A percentile compares a stretch with the other conserved stretches of the same genome.
phyloP scores from a whole-genome alignment of 169 alveolate genomes.

The Cryptosporidium viatorum region DNA sequence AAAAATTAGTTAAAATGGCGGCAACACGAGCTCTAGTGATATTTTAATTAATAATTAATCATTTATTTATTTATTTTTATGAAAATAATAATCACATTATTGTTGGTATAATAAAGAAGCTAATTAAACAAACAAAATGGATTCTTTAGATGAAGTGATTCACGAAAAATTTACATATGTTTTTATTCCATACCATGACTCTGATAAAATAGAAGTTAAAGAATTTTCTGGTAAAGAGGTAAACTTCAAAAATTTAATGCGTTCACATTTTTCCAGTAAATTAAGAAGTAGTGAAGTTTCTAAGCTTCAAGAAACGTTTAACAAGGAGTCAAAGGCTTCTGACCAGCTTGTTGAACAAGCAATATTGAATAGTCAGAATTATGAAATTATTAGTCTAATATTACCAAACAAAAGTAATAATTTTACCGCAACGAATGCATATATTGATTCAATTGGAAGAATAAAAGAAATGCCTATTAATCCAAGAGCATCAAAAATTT shows the following conservation, averaged over 20 bases:
- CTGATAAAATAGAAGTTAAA: conserved; percentile 78
- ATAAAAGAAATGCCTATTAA: conserved; percentile 88
- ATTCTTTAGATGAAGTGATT: conserved; percentile 72
- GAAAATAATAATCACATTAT: neutral
- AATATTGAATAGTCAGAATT: conserved; percentile 54
- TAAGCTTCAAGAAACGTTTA: conserved; percentile 77
- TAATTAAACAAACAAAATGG: conserved; percentile 9
- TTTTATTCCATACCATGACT: conserved; percentile 81
- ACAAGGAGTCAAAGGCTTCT: conserved; percentile 76
- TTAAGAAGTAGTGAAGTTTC: conserved; percentile 78
- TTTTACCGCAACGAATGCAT: conserved; percentile 85
- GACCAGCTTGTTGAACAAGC: conserved; percentile 43
- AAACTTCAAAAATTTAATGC: conserved; percentile 77
- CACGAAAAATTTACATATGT: conserved; percentile 82
- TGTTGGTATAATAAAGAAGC: neutral
- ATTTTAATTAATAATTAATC: neutral
- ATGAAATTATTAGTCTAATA: conserved; percentile 89
- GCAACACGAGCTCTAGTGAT: neutral
- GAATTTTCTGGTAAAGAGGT: conserved; percentile 82
- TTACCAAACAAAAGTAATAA: conserved; percentile 86
- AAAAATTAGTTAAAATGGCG: neutral
- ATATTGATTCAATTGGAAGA: conserved; percentile 90
- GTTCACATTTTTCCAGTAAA: conserved; percentile 79
- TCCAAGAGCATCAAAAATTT: conserved; percentile 89
- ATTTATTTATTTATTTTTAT: too few species aligned